These are phyloP conservation scores for Camellia oleifera DNA, from an alignment of 179 eudicot genomes.

Conservation along the genomic window DNA sequence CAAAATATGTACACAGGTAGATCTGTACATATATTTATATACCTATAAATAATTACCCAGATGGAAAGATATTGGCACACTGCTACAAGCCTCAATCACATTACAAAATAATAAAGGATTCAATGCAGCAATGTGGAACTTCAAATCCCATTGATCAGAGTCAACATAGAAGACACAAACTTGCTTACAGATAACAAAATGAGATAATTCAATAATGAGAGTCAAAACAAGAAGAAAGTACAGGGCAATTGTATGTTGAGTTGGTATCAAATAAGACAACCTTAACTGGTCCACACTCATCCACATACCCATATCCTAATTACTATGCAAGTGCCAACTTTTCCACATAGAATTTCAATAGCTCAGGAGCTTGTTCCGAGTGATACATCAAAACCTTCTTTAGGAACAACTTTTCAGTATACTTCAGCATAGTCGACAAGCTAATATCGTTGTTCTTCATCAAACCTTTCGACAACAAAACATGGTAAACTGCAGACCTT, in stretches of 20 bases:
- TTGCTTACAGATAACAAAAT: not conserved
- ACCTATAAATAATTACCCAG: not conserved
- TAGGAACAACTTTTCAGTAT: not conserved
- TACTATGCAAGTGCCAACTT: not conserved
- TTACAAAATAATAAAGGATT: not conserved
- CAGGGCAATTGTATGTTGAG: not conserved
- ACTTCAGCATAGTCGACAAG: not conserved
- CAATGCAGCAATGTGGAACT: not conserved
- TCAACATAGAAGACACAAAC: not conserved
- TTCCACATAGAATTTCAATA: slow-evolving; percentile 3
- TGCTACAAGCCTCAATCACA: not conserved
- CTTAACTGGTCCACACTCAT: not conserved
- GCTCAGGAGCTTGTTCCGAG: not conserved
- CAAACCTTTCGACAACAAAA: slow-evolving; percentile 14
- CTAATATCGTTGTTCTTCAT: slow-evolving; percentile 2
- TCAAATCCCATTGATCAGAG: not conserved
- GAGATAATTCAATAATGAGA: not conserved
- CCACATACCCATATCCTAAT: not conserved
- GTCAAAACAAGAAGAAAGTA: not conserved
- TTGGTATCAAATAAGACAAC: not conserved
- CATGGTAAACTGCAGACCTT: slow-evolving; percentile 17
- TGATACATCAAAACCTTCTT: not conserved
- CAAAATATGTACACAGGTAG: too few species aligned
- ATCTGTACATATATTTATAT: too few species aligned
- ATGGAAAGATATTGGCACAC: not conserved